Evolutionary conservation across 176 grass and related monocot species (phyloP).

Genomic region (Avena insularis): DNA sequence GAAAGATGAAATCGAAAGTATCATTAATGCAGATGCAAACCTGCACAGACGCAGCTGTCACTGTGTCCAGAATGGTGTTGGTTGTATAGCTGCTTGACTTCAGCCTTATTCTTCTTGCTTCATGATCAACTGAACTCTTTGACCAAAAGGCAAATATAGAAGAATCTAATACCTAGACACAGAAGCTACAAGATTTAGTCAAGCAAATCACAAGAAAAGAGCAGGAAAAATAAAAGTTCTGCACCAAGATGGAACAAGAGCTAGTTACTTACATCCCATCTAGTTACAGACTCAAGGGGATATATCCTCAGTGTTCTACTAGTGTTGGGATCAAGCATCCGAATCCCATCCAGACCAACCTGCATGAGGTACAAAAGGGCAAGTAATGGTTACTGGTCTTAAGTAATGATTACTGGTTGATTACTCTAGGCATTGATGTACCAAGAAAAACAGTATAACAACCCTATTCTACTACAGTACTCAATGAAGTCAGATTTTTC

Average conservation of each 20-base stretch:
- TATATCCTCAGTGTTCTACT: constrained; percentile 89
- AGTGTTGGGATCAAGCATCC: constrained; percentile 96
- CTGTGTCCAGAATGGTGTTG: constrained; percentile 89
- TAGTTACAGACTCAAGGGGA: constrained; percentile 85
- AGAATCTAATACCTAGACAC: constrained; percentile 77
- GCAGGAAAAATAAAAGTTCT: constrained; percentile 4
- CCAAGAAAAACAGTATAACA: constrained; percentile 9
- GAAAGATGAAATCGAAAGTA: neutral
- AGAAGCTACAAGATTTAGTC: constrained; percentile 34
- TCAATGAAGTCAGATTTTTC: neutral
- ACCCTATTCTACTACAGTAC: neutral
- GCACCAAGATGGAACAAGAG: neutral
- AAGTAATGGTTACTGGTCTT: neutral
- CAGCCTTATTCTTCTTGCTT: constrained; percentile 89
- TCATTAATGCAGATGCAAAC: constrained; percentile 49
- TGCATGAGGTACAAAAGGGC: constrained; percentile 34
- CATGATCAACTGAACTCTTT: constrained; percentile 87
- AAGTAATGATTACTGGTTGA: neutral
- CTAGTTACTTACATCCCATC: constrained; percentile 86
- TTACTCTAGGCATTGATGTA: constrained; percentile 1
- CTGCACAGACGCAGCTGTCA: constrained; percentile 95
- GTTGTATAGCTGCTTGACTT: constrained; percentile 97
- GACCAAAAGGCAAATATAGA: constrained; percentile 99
- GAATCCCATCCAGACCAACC: constrained; percentile 99
- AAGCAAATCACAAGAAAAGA: constrained; percentile 26